Conservation (phyloP, 192 early-diverging fungal species). For the Powellomyces hirtus region DNA sequence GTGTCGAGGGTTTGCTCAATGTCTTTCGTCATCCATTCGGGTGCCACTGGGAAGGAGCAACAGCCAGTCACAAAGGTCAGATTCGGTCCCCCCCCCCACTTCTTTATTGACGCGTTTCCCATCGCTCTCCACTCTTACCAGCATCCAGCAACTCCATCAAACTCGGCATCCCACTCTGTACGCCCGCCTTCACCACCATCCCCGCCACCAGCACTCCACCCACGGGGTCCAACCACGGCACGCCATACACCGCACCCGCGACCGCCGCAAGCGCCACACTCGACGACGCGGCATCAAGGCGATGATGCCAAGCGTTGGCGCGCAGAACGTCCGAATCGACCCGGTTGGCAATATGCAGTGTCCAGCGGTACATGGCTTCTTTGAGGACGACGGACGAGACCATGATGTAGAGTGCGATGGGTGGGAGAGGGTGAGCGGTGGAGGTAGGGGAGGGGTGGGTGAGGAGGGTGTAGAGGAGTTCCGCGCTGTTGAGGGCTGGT, state of each 20-base stretch:
- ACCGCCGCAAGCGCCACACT: slow-evolving; percentile 73
- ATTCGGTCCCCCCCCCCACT: background rate
- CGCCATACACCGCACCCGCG: slow-evolving; percentile 67
- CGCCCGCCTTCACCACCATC: slow-evolving; percentile 66
- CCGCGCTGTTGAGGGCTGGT: slow-evolving; percentile 2
- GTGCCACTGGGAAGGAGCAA: background rate
- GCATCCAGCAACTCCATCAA: slow-evolving; percentile 55
- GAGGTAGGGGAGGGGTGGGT: slow-evolving; percentile 6
- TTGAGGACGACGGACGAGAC: slow-evolving; percentile 67
- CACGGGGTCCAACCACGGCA: slow-evolving; percentile 70
- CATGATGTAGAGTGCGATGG: slow-evolving; percentile 69
- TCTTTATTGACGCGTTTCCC: background rate
- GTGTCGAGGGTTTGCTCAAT: background rate
- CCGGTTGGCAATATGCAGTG: slow-evolving; percentile 60
- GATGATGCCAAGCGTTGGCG: slow-evolving; percentile 89
- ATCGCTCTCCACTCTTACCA: background rate
- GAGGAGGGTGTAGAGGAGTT: slow-evolving; percentile 12
- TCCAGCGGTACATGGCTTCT: slow-evolving; percentile 72
- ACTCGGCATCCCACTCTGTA: slow-evolving; percentile 49
- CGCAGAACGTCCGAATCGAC: slow-evolving; percentile 69
- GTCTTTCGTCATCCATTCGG: background rate
- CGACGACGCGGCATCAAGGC: slow-evolving; percentile 71
- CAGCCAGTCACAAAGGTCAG: background rate
- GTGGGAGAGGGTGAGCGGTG: background rate
- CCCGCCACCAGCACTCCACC: slow-evolving; percentile 73